A percentile compares a stretch with the other conserved stretches of the same genome.
phyloP scores from a whole-genome alignment of 2,329 filamentous ascomycete genomes.

The Alternaria metachromatica region DNA sequence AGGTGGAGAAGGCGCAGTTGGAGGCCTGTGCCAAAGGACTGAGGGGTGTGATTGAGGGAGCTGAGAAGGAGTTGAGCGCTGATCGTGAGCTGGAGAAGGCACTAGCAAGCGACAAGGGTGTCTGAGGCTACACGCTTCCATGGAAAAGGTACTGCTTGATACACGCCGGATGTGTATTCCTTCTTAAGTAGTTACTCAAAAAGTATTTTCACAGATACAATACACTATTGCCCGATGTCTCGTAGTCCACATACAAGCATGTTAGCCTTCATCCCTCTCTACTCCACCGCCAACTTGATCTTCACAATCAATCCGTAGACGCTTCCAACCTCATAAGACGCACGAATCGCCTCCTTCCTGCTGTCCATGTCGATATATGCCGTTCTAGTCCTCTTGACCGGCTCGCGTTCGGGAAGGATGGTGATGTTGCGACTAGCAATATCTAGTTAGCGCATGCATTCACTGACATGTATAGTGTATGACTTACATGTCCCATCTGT shows the following conservation, averaged over 20 bases:
- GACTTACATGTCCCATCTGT: slow-evolving; percentile 27
- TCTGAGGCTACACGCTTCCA: neutral
- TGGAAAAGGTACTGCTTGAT: neutral
- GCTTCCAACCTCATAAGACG: slow-evolving; percentile 14
- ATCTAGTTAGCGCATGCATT: neutral
- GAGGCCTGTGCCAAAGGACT: slow-evolving; percentile 46
- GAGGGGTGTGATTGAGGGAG: slow-evolving; percentile 47
- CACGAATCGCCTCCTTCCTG: slow-evolving; percentile 19
- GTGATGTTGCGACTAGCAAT: slow-evolving; percentile 23
- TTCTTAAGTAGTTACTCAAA: neutral
- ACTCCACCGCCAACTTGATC: slow-evolving; percentile 17
- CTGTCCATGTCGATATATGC: slow-evolving; percentile 31
- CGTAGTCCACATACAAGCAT: neutral
- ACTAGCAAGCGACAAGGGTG: slow-evolving; percentile 28
- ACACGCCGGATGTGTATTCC: neutral
- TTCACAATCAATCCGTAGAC: slow-evolving; percentile 30
- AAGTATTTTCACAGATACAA: neutral
- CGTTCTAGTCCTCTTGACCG: slow-evolving; percentile 26
- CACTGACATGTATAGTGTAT: no score
- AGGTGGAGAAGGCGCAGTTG: slow-evolving; percentile 43
- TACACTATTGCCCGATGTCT: neutral
- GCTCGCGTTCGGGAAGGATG: slow-evolving; percentile 24
- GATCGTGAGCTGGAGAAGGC: slow-evolving; percentile 36
- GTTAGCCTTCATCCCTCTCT: neutral
- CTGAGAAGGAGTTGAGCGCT: slow-evolving; percentile 44